Percentiles rank a stretch among this genome's conserved stretches.
Evolutionary conservation across 73 alveolate species (phyloP).

Genomic region (Stentor roeselii): DNA sequence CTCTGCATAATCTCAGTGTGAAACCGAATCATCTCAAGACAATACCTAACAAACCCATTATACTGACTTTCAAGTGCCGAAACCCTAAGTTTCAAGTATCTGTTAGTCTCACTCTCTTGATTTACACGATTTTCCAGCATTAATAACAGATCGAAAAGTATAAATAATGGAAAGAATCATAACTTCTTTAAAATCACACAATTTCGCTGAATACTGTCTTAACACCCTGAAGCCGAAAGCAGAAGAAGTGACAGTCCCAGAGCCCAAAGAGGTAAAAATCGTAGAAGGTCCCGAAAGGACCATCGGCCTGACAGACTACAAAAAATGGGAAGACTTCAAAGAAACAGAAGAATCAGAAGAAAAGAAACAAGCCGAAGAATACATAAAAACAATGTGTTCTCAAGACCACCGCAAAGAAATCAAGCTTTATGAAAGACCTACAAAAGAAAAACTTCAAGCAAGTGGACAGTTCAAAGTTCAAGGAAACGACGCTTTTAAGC

Average conservation of each 20-base stretch:
- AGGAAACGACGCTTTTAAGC: constrained; percentile 48
- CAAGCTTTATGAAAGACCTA: constrained; percentile 52
- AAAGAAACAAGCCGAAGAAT: constrained; percentile 25
- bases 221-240: background rate
- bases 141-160: no score
- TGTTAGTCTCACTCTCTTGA: no score
- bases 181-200: background rate
- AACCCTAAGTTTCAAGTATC: no score
- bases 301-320: constrained; percentile 25
- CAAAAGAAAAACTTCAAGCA: constrained; percentile 52
- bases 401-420: constrained; percentile 41
- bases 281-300: constrained; percentile 17
- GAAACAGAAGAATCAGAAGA: constrained; percentile 26
- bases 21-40: no score
- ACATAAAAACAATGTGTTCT: constrained; percentile 29
- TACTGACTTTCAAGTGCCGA: no score
- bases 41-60: no score
- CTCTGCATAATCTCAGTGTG: no score
- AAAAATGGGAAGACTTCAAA: constrained; percentile 30
- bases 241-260: background rate
- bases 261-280: constrained; percentile 8
- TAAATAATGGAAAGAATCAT: background rate
- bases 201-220: background rate
- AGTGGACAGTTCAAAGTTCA: constrained; percentile 44
- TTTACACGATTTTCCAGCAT: no score